Evolutionary conservation across 2,329 filamentous ascomycete genomes (phyloP), one percentile per base, ranked within the genome.

Genomic region (Botryotinia narcissicola): DNA sequence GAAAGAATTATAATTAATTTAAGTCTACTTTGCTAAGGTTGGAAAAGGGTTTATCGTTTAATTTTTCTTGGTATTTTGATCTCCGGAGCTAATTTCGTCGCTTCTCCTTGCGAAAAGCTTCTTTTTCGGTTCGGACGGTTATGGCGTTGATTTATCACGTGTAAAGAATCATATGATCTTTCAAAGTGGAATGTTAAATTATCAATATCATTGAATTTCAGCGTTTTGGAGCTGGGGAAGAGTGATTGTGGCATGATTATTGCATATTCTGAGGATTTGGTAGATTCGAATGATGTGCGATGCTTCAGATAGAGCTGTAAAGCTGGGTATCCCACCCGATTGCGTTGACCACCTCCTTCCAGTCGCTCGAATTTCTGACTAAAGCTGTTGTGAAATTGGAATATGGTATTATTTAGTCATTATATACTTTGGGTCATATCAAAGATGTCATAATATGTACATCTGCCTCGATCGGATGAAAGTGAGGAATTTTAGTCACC

Each of bases 361-460:
- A 2, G 3, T 42, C 12, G 40, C 3, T 18, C 29, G n/a, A 9
- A 44, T 62, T 62, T 29, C 16, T 9, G 14, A 40, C 4, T 10
- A 32, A 29, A 20, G 18, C 37, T 40, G 7, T 20, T 44, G 4
- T 44, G 1, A 22, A n/a, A 40, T 18, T 12, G 22, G 0, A 5
- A n/a, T 40, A 16, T 16, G 0, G 10, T 35, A 14, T 4, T 5
- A 25, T 10, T 16, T 1, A 25, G 5, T 8, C 3, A 7, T 12
- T 2, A 12, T 22, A 16, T n/a, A 25, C 12, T n/a, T 62, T 2
- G 1, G 7, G 1, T 0, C 1, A n/a, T 1, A 2, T 2, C 0
- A n/a, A 2, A 61, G n/a, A 1, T 16, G 35, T n/a, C 37, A 62
- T 18, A 2, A 62, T 62, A 3, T 62, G n/a, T 9, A 62, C 6